Evolutionary conservation across 1,284 basidiomycete genomes (phyloP).

Genomic region (Stygiomarasmius scandens): DNA sequence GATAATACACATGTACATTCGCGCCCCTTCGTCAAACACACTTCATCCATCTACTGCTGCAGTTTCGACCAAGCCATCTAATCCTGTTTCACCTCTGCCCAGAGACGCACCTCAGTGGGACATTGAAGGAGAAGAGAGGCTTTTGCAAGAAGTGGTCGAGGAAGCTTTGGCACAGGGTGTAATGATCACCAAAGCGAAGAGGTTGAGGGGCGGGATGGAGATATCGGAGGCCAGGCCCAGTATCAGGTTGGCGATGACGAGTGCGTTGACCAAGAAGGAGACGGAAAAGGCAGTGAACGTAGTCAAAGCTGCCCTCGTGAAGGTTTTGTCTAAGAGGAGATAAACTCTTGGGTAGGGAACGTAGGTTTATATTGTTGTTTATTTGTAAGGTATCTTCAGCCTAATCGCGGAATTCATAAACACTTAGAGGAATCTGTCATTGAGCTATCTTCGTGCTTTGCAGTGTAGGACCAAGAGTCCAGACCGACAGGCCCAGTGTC

Average conservation of each 20-base stretch:
- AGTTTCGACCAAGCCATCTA: conserved; percentile 39
- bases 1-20: conserved; percentile 84
- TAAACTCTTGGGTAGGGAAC: conserved; percentile 15
- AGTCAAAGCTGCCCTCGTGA: conserved; percentile 75
- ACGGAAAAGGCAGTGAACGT: conserved; percentile 84
- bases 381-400: no score
- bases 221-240: conserved; percentile 82
- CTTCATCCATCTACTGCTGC: conserved; percentile 22
- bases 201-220: conserved; percentile 78
- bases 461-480: no score
- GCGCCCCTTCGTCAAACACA: conserved; percentile 33
- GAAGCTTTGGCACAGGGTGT: conserved; percentile 79
- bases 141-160: conserved; percentile 89
- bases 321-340: conserved; percentile 60
- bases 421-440: no score
- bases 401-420: no score
- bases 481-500: no score
- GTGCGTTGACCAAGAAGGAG: conserved; percentile 86
- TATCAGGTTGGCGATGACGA: conserved; percentile 81
- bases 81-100: conserved; percentile 44
- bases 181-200: conserved; percentile 80
- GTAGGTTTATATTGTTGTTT: neutral
- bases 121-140: conserved; percentile 71
- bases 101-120: conserved; percentile 46
- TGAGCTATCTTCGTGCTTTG: no score